phyloP scores from a whole-genome alignment of 495 filamentous ascomycete species.

The Cercophora scortea region DNA sequence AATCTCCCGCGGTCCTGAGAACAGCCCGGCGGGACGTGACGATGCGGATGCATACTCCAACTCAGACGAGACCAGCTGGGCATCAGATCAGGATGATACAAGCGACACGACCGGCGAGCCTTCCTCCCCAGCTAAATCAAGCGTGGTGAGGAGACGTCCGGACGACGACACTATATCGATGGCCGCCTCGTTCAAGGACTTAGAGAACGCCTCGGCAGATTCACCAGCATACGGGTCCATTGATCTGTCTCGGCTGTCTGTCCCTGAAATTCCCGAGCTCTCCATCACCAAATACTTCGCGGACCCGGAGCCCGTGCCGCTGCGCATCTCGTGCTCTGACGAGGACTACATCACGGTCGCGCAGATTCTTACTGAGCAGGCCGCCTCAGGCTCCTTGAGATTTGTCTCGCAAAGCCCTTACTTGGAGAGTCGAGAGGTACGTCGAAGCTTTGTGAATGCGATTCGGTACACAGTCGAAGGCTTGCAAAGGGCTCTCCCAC shows the following conservation, averaged over 20 bases:
- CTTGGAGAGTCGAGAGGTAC: conserved; percentile 12
- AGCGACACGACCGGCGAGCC: conserved; percentile 38
- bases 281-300: conserved; percentile 42
- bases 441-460: conserved; percentile 27
- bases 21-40: conserved; percentile 21
- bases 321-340: conserved; percentile 34
- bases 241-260: conserved; percentile 32
- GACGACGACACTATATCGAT: conserved; percentile 42
- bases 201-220: conserved; percentile 28
- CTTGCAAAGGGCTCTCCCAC: conserved; percentile 30
- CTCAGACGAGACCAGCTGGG: conserved; percentile 35
- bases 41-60: conserved; percentile 34
- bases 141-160: conserved; percentile 23
- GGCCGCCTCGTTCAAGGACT: conserved; percentile 40
- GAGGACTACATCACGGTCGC: conserved; percentile 49
- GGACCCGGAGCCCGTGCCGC: conserved; percentile 36
- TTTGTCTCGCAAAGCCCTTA: conserved; percentile 3
- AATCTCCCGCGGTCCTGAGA: conserved; percentile 16
- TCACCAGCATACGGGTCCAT: conserved; percentile 27
- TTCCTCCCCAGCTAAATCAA: conserved; percentile 36
- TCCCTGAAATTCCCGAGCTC: conserved; percentile 31
- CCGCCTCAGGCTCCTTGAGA: conserved; percentile 37
- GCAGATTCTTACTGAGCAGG: conserved; percentile 56
- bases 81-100: conserved; percentile 42
- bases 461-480: conserved; percentile 33